A percentile compares a stretch with the other conserved stretches of the same genome.
Conservation (phyloP, 73 alveolate genomes). For the Blepharisma japonicum region DNA sequence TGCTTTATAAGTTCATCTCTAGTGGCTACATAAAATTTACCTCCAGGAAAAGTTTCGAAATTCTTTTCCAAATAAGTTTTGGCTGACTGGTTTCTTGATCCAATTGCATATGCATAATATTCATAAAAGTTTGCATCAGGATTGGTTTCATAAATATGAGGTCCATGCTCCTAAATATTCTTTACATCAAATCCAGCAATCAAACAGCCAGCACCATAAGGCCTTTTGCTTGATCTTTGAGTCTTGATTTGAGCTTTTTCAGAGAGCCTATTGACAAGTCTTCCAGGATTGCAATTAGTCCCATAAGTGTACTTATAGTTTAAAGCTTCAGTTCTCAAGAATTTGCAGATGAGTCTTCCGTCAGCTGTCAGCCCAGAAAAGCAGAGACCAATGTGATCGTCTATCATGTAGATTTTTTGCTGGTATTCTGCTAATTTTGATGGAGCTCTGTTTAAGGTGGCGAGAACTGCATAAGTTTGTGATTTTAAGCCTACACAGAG, state of each 20-base stretch:
- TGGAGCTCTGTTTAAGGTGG: conserved; percentile 83
- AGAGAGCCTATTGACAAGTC: conserved; percentile 80
- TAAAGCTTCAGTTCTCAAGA: conserved; percentile 91
- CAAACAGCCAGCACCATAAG: conserved; percentile 94
- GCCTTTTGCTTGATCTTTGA: conserved; percentile 82
- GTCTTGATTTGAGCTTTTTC: conserved; percentile 70
- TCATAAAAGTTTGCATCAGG: conserved; percentile 32
- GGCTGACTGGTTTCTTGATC: conserved; percentile 88
- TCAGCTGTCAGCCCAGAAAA: conserved; percentile 98
- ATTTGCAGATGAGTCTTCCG: conserved; percentile 88
- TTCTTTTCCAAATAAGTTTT: conserved; percentile 91
- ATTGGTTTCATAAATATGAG: conserved; percentile 50
- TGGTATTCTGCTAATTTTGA: conserved; percentile 85
- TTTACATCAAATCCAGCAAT: conserved; percentile 80
- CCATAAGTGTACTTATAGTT: conserved; percentile 86
- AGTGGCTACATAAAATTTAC: conserved; percentile 17
- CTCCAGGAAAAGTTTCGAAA: conserved; percentile 63
- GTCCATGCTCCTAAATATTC: conserved; percentile 65
- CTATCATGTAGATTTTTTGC: conserved; percentile 67
- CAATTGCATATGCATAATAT: conserved; percentile 75
- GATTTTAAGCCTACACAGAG: conserved; percentile 85
- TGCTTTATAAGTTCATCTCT: conserved; percentile 49
- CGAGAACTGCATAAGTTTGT: conserved; percentile 70
- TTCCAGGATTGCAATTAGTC: conserved; percentile 77
- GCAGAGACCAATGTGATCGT: conserved; percentile 96